Evolutionary conservation across 2,329 filamentous ascomycete genomes (phyloP).

Genomic region (Purpureocillium lavendulum): DNA sequence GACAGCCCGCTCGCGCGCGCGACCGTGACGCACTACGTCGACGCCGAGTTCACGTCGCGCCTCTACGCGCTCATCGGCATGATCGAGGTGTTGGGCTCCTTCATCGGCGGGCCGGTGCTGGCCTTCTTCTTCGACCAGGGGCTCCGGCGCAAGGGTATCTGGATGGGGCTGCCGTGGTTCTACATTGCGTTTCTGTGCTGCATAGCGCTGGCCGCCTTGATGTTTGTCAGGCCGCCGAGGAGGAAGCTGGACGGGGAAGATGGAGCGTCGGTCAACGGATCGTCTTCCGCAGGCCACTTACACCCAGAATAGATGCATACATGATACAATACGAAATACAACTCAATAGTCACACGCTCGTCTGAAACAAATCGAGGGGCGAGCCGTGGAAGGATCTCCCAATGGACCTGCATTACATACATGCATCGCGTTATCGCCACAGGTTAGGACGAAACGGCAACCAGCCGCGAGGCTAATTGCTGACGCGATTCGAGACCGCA

Average conservation of each 20-base stretch:
- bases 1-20: conserved; percentile 28
- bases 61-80: conserved; percentile 32
- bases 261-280: conserved; percentile 11
- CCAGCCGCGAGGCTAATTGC: no score
- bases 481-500: no score
- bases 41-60: conserved; percentile 27
- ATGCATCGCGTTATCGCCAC: no score
- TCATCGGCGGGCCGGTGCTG: conserved; percentile 30
- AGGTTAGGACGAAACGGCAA: no score
- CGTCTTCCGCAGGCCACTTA: conserved; percentile 14
- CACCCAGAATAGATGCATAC: conserved; percentile 11
- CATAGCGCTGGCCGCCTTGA: conserved; percentile 17
- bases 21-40: conserved; percentile 30
- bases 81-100: conserved; percentile 27
- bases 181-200: conserved; percentile 24
- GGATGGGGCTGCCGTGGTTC: conserved; percentile 31
- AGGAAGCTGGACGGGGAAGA: conserved; percentile 9
- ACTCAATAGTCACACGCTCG: no score
- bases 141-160: conserved; percentile 23
- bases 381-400: no score
- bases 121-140: conserved; percentile 29
- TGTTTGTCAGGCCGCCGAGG: conserved; percentile 24
- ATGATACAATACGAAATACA: no score
- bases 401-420: no score
- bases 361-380: no score